Base-by-base conservation (phyloP, 2,329 filamentous ascomycete species). In the Elsinoe perseae region DNA sequence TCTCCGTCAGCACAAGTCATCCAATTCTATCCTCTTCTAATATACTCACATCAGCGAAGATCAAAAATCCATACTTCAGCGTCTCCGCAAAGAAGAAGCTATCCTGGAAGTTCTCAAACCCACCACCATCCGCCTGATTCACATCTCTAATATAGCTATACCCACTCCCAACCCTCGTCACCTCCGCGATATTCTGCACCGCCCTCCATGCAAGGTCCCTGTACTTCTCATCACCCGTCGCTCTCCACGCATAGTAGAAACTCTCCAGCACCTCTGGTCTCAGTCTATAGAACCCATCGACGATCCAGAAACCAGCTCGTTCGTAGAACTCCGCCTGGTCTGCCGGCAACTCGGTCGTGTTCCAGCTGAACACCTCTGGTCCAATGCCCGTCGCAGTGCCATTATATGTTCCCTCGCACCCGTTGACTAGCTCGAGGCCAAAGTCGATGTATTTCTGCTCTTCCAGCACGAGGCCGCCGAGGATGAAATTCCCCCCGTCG, bases 21-120 rank as follows among this genome's bases (percentile, higher is more conserved):
- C 23, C 50, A 38, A 8, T 20, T 38, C 28, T 14, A 27, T 32
- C 23, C 10, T 50, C 40, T n/a, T 14, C n/a, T 21, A 43, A 23
- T 44, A 30, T 18, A 57, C 48, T 43, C 25, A 50, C 63, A 62
- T 65, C 62, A 63, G 69, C 58, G 66, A 83, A 82, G 58, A 87
- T 86, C 63, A 95, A 68, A 72, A 87, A 95, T 57, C 80, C 75
- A 69, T 95, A 95, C 77, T 95, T 95, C 69, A 95, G 68, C 60
- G 90, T 86, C 74, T 95, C 89, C 0, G 89, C 89, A 69, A 95
- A 89, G 75, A 87, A 84, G 73, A 93, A 95, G 64, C 86, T 91
- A 72, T 95, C 88, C 76, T 92, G 86, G 68, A 85, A 84, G 68
- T 95, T 81, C 40, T 71, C 69, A 58, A 79, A 82, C 0, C 72